Percentiles rank a stretch among this genome's conserved stretches.
phyloP scores from a whole-genome alignment of 1,139 yeast species.

The Dujonia santamariae region DNA sequence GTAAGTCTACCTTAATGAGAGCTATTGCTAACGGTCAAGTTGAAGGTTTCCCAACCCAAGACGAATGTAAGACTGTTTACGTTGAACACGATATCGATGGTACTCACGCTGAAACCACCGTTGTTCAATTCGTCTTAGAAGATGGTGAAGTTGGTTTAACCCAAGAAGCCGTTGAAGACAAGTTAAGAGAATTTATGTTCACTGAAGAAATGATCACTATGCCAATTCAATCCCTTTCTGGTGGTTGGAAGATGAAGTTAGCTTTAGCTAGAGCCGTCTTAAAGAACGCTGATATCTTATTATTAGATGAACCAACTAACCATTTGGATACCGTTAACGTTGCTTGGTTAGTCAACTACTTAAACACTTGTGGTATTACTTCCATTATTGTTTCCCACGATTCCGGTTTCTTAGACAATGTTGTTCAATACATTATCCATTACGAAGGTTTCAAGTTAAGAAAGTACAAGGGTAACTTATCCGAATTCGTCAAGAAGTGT shows the following conservation, averaged over 20 bases:
- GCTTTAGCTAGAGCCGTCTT: constrained; percentile 99
- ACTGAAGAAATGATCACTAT: constrained; percentile 83
- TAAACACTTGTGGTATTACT: constrained; percentile 96
- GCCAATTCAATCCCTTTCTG: constrained; percentile 96
- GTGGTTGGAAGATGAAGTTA: constrained; percentile 99
- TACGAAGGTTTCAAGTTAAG: constrained; percentile 99
- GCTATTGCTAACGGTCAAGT: constrained; percentile 99
- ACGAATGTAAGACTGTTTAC: constrained; percentile 97
- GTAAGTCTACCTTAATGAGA: constrained; percentile 99
- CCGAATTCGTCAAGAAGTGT: constrained; percentile 97
- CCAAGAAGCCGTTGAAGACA: constrained; percentile 62
- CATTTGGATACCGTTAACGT: constrained; percentile 99
- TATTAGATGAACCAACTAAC: constrained; percentile 99
- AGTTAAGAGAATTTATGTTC: constrained; percentile 88
- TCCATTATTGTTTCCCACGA: constrained; percentile 99
- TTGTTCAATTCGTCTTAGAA: constrained; percentile 80
- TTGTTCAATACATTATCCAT: constrained; percentile 96
- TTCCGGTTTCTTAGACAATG: constrained; percentile 98
- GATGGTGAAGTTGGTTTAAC: constrained; percentile 81
- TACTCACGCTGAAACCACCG: constrained; percentile 93
- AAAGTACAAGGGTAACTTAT: constrained; percentile 99
- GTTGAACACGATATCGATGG: constrained; percentile 99
- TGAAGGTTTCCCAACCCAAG: constrained; percentile 99
- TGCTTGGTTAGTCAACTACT: constrained; percentile 99
- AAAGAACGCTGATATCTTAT: constrained; percentile 96